Evolutionary conservation across 768 basidiomycete species (phyloP), one percentile per base, ranked within the genome.

Genomic region (Lentinula edodes): DNA sequence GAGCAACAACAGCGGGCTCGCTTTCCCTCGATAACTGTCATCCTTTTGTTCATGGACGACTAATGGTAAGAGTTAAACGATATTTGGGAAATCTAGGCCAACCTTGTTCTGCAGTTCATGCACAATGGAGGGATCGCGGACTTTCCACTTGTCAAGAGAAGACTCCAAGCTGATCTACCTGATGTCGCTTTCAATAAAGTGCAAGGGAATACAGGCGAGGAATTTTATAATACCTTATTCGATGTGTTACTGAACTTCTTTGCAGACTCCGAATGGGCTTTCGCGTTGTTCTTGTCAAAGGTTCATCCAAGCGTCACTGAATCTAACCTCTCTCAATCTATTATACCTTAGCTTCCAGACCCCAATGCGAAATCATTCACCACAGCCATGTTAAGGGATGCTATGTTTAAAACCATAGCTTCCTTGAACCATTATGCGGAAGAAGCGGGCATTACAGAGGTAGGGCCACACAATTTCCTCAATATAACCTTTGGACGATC

Each of bases 241-340:
- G 35, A 13, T 51, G 55, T 43, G 55, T 32, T 52, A 61, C 23
- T 61, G 20, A 35, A 58, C 35, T 46, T 35, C 45, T 23, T 36
- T 9, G 6, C 65, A 90, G 96, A 99, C 74, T 95, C 93, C 3
- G 95, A 99, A 78, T 98, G 95, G 95, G 89, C 93, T 5, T 99
- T 98, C 70, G 95, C 92, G 7, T 75, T 96, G 55, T 91, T 95
- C 72, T 74, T 98, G 35, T 92, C 95, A 2, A 91, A 89, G 77
- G 92, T 86, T 6, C 5, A 23, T 28, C 15, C 41, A 51, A 28
- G 35, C 52, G 34, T 43, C n/a, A 34, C 46, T 41, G 61, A 1
- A 48, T 39, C 12, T 38, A 62, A 52, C 35, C 8, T 61, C 48
- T 10, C 36, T 39, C 10, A 54, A 64, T 12, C 51, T 65, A 65